Evolutionary conservation across 345 rosid species (phyloP), one percentile per base, ranked within the genome.

Genomic region (Arabis hirsuta): DNA sequence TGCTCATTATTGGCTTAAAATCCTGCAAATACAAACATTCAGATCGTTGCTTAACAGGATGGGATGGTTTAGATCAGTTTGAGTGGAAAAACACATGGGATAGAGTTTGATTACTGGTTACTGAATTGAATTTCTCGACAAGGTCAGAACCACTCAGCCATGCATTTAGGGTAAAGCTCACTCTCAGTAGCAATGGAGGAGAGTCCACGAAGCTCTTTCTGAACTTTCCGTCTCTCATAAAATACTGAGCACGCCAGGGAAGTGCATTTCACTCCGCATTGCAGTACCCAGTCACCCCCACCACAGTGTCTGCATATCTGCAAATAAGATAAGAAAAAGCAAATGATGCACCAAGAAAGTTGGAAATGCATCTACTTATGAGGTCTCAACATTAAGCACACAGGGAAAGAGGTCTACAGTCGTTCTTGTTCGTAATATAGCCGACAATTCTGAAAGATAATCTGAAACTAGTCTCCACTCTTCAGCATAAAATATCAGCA

Each of bases 271-370:
- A 94, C 86, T 60, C 98, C 99, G 7, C 82, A 77, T 54, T 91
- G 91, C 78, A 90, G 69, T 38, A 93, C 63, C 98, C 98, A 93
- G 78, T 90, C 97, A 26, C 96, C 98, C 3, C 98, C 98, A 54
- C 98, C 97, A 81, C 98, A 93, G 9, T 93, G 90, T 59, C 89
- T 73, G 70, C 98, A 93, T 71, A 93, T 87, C 98, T 90, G 82
- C 88, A 85, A n/a, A 19, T 16, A 55, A 5, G 41, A 12, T 7
- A 29, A 24, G 1, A 45, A 24, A 45, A 7, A 42, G 57, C 34
- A 41, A 72, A 12, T 22, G 47, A 55, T 63, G 29, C 42, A 72
- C 55, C 63, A 54, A 19, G 31, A 44, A 71, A 39, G 12, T n/a
- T 52, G 55, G 43, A 59, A 41, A 19, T 52, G 29, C 45, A 19